Evolutionary conservation across 1,284 basidiomycete genomes (phyloP).

Genomic region (Volvariella surrecta): DNA sequence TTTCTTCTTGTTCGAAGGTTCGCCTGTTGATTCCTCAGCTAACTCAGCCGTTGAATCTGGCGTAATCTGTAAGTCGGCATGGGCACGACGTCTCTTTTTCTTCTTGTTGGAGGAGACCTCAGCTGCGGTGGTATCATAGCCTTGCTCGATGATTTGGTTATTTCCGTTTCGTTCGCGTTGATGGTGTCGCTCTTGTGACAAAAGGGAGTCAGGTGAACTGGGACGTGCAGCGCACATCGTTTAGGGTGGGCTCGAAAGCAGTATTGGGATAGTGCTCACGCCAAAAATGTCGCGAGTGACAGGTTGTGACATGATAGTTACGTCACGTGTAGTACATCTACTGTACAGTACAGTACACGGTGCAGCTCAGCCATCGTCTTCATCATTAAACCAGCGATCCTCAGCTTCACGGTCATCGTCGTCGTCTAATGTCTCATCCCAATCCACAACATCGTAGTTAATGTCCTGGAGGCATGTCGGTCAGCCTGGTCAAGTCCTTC

Average conservation of each 20-base stretch:
- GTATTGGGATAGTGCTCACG: conserved; percentile 17
- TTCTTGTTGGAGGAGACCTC: background rate
- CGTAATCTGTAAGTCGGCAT: too few species aligned
- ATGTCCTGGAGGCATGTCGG: too few species aligned
- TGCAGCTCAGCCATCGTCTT: conserved; percentile 32
- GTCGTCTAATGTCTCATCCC: conserved; percentile 62
- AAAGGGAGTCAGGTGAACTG: background rate
- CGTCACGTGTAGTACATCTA: conserved; percentile 9
- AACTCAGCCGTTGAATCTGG: too few species aligned
- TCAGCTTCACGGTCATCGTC: conserved; percentile 55
- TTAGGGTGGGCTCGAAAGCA: conserved; percentile 29
- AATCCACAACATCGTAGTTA: conserved; percentile 67
- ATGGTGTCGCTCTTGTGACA: conserved; percentile 8
- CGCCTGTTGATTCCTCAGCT: too few species aligned
- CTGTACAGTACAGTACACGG: conserved; percentile 3
- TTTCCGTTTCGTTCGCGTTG: conserved; percentile 12
- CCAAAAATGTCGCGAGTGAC: conserved; percentile 14
- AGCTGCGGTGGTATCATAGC: background rate
- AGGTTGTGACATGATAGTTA: conserved; percentile 13
- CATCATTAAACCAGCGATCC: conserved; percentile 71
- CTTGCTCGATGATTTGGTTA: conserved; percentile 10
- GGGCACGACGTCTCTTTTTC: background rate
- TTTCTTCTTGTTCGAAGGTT: conserved; percentile 13
- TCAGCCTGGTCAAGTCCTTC: too few species aligned
- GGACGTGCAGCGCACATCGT: conserved; percentile 17